Conservation (phyloP, 352 stramenopile species). For the Aphanomyces astaci region DNA sequence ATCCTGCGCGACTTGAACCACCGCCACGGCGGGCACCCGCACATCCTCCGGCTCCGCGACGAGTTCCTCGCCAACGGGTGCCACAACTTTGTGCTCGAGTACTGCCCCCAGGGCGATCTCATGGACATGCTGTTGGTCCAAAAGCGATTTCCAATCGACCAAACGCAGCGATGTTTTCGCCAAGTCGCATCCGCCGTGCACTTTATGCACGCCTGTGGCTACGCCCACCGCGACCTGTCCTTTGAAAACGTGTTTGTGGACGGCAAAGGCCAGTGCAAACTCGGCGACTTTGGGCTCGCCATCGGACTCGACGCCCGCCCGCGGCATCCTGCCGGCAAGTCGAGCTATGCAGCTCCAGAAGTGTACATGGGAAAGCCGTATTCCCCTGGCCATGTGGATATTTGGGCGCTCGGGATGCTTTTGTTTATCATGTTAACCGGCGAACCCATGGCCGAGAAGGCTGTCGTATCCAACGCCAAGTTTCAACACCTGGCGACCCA, state of each 20-base stretch:
- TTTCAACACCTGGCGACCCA: constrained; percentile 47
- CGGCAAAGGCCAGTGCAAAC: constrained; percentile 47
- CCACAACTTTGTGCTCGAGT: constrained; percentile 17
- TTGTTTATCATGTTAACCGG: constrained; percentile 28
- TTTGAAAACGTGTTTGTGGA: constrained; percentile 78
- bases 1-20: constrained; percentile 16
- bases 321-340: constrained; percentile 33
- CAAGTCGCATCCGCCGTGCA: constrained; percentile 30
- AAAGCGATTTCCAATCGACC: background rate
- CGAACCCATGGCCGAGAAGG: constrained; percentile 22
- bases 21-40: background rate
- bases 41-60: constrained; percentile 8
- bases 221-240: constrained; percentile 57
- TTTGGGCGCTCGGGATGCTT: constrained; percentile 29
- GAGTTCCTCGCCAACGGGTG: constrained; percentile 14
- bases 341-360: constrained; percentile 44
- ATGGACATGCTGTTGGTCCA: constrained; percentile 12
- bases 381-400: constrained; percentile 29
- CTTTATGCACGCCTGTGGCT: constrained; percentile 50
- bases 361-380: constrained; percentile 25
- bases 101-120: constrained; percentile 12
- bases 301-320: constrained; percentile 39
- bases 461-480: constrained; percentile 62
- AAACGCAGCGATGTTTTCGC: constrained; percentile 7
- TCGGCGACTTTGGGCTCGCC: constrained; percentile 56